Conservation (phyloP, 139 green algal species). For the Medakamo hakoo region DNA sequence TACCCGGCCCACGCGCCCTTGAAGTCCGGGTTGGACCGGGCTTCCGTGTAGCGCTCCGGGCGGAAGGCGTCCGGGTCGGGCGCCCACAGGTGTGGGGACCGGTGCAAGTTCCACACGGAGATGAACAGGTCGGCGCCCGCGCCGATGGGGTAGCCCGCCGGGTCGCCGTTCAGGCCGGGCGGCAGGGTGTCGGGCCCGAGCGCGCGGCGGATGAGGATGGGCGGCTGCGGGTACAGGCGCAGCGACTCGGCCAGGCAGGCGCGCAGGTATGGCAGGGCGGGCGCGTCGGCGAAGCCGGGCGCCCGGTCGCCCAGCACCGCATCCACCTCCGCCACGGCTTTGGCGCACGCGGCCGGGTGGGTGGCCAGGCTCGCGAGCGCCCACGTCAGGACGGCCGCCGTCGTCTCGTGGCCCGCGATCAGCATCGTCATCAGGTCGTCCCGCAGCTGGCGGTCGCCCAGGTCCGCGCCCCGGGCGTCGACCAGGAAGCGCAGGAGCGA, state of each 20-base stretch:
- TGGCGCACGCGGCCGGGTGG: slow-evolving; percentile 36
- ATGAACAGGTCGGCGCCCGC: slow-evolving; percentile 96
- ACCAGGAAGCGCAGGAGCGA: slow-evolving; percentile 93
- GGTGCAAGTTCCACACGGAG: slow-evolving; percentile 94
- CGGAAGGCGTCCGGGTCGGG: slow-evolving; percentile 81
- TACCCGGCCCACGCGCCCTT: slow-evolving; percentile 48
- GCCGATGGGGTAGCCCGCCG: slow-evolving; percentile 67
- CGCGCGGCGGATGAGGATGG: slow-evolving; percentile 82
- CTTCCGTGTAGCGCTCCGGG: slow-evolving; percentile 68
- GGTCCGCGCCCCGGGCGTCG: slow-evolving; percentile 87
- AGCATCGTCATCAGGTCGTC: slow-evolving; percentile 98
- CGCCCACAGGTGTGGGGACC: slow-evolving; percentile 84
- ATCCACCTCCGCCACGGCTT: slow-evolving; percentile 59
- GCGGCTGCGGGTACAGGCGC: slow-evolving; percentile 88
- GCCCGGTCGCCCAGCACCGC: slow-evolving; percentile 37
- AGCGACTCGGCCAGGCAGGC: slow-evolving; percentile 68
- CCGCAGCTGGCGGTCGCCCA: slow-evolving; percentile 70
- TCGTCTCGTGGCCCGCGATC: slow-evolving; percentile 88
- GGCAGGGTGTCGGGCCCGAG: slow-evolving; percentile 70
- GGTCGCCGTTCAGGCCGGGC: slow-evolving; percentile 29
- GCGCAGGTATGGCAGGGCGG: slow-evolving; percentile 41
- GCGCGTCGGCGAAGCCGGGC: slow-evolving; percentile 51
- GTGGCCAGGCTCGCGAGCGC: slow-evolving; percentile 55
- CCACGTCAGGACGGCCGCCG: slow-evolving; percentile 83
- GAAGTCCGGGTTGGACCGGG: slow-evolving; percentile 26